Base-by-base conservation (phyloP, 1,284 basidiomycete genomes). In the Ceraceosorus guamensis region DNA sequence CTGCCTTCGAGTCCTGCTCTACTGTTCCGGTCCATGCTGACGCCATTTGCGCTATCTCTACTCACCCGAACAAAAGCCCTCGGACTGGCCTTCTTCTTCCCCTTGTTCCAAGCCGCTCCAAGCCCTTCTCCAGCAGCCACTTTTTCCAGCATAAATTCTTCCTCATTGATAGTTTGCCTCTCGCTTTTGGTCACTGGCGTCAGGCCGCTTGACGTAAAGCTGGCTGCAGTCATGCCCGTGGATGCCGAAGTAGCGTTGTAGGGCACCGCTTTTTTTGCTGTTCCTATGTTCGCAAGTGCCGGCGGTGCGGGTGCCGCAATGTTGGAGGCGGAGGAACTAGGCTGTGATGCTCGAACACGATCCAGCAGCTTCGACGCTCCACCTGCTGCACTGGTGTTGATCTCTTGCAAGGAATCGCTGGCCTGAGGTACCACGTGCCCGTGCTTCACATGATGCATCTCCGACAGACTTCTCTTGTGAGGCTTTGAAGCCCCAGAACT, bases 231-330 rank as follows among this genome's bases (percentile, higher is more conserved):
- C 47, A 87, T 80, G n/a, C 92, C 92, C 35, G 83, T 91, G 0
- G 90, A 91, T 73, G 88, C 91, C 5, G 89, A 88, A 3, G 90
- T 90, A 4, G 88, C 82, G 73, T 96, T 95, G 84, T 91, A 90
- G 87, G 66, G 66, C 0, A 56, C 35, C n/a, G n/a, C n/a, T n/a
- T n/a, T n/a, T 30, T 54, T 50, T 32, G 48, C 50, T 24, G 55
- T n/a, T 10, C 43, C 34, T 18, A 44, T 4, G 2, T 24, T n/a
- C 16, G 45, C 16, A 3, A 53, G 16, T 31, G 33, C 37, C 44
- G 14, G 48, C 35, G 44, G 14, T 31, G 39, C 32, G 41, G 33
- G 16, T 16, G 14, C n/a, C 32, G 3, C 45, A 44, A 46, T 32
- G 33, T 30, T 16, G 10, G 41, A 8, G 18, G 32, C 18, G 37